A percentile compares a stretch with the other conserved stretches of the same genome.
Conservation (phyloP, 768 basidiomycete species). For the Macrolepiota albuminosa region DNA sequence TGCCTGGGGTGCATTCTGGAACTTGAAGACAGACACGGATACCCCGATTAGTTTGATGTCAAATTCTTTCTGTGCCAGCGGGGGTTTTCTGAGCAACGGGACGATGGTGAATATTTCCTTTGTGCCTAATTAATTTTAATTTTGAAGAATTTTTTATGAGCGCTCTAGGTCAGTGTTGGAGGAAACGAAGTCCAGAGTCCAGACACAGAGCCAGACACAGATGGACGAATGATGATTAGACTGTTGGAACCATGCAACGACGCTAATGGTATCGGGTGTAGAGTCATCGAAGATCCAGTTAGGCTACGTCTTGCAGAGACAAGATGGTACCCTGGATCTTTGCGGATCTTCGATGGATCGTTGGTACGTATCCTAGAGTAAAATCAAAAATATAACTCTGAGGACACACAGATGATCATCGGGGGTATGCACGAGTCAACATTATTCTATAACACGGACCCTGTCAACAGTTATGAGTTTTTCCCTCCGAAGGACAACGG, state of each 20-base stretch:
- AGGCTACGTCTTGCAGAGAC: slow-evolving; percentile 29
- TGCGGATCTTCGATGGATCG: slow-evolving; percentile 29
- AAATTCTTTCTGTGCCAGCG: slow-evolving; percentile 42
- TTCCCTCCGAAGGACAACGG: slow-evolving; percentile 28
- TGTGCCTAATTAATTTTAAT: too few species aligned
- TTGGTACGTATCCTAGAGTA: slow-evolving; percentile 14
- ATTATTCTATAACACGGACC: slow-evolving; percentile 35
- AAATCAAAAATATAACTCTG: not conserved
- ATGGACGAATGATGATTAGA: slow-evolving; percentile 32
- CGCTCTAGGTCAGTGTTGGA: slow-evolving; percentile 24
- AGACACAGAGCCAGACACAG: slow-evolving; percentile 15
- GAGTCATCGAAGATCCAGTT: slow-evolving; percentile 30
- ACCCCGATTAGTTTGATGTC: slow-evolving; percentile 29
- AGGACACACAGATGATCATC: slow-evolving; percentile 23
- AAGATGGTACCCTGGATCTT: slow-evolving; percentile 38
- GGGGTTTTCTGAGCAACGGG: slow-evolving; percentile 36
- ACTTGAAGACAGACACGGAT: slow-evolving; percentile 33
- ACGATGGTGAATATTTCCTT: slow-evolving; percentile 16
- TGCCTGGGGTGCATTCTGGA: slow-evolving; percentile 42
- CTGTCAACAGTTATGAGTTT: slow-evolving; percentile 48
- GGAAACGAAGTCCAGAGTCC: slow-evolving; percentile 24
- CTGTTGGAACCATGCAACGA: slow-evolving; percentile 36
- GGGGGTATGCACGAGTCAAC: slow-evolving; percentile 26
- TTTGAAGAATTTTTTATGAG: too few species aligned
- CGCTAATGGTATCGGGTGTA: slow-evolving; percentile 22